phyloP scores from a whole-genome alignment of 2,329 filamentous ascomycete genomes.

The Nigrospora sphaerica region DNA sequence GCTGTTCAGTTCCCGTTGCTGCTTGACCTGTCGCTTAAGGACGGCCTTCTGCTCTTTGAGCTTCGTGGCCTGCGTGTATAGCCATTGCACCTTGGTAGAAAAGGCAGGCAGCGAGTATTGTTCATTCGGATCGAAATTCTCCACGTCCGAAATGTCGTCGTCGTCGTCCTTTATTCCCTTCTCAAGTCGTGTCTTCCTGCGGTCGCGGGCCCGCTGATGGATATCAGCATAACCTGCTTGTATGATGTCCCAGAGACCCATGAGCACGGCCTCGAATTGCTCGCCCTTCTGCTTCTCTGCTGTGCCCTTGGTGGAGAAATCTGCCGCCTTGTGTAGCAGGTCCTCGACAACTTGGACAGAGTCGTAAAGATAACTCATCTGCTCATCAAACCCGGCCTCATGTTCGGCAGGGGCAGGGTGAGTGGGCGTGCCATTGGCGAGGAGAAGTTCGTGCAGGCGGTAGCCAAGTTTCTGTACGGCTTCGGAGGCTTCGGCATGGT shows the following conservation, averaged over 20 bases:
- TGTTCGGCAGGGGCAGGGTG: slow-evolving; percentile 52
- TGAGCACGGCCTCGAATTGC: slow-evolving; percentile 49
- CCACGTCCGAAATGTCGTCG: slow-evolving; percentile 56
- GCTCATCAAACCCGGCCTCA: slow-evolving; percentile 54
- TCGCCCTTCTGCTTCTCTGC: slow-evolving; percentile 34
- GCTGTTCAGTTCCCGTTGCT: slow-evolving; percentile 87
- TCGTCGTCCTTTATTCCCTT: slow-evolving; percentile 53
- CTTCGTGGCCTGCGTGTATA: slow-evolving; percentile 69
- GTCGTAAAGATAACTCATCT: slow-evolving; percentile 61
- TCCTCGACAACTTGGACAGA: slow-evolving; percentile 44
- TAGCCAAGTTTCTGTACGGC: slow-evolving; percentile 57
- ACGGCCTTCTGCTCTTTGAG: slow-evolving; percentile 85
- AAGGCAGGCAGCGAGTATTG: slow-evolving; percentile 70
- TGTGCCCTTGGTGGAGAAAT: slow-evolving; percentile 21
- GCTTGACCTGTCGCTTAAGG: slow-evolving; percentile 85
- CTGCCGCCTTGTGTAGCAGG: slow-evolving; percentile 29
- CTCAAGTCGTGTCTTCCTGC: slow-evolving; percentile 43
- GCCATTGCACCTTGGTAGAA: slow-evolving; percentile 67
- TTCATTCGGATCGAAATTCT: slow-evolving; percentile 50
- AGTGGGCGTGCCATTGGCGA: slow-evolving; percentile 38
- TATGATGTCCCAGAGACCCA: slow-evolving; percentile 51
- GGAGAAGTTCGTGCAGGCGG: slow-evolving; percentile 49
- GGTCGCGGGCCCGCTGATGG: slow-evolving; percentile 45
- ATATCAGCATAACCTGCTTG: slow-evolving; percentile 48
- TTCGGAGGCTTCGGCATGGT: slow-evolving; percentile 36